Evolutionary conservation across 192 early-diverging fungal species (phyloP), one percentile per base, ranked within the genome.

Genomic region (Geranomyces michiganensis): DNA sequence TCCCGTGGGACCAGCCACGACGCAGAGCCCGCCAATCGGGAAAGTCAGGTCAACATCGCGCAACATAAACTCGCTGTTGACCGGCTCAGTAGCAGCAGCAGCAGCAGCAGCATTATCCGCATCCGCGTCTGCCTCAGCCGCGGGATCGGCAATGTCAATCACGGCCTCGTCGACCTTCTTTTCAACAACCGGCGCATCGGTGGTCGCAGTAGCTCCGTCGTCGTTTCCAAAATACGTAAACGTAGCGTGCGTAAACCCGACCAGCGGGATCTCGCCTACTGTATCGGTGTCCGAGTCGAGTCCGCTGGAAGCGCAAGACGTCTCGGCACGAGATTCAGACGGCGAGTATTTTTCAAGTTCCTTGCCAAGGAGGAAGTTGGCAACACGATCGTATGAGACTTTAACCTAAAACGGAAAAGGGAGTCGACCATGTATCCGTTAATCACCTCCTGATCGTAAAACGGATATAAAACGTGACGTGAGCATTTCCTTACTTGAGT

Each of bases 1-100:
- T 0, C 94, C 97, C 15, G 95, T 96, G 0, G 93, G 83, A 4
- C 96, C 96, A 31, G 86, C 86, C 33, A 97, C 75, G 17, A 96
- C 84, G 26, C 61, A 76, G 29, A 82, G 76, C 7, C 79, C 75
- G 9, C 79, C 79, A 0, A 49, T n/a, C 29, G 69, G 65, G 61
- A 81, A 78, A 10, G 65, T 32, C 21, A 78, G n/a, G 19, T 71
- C 41, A 8, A 81, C 1, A 48, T 76, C 62, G 17, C 48, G 14
- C 33, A 81, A 58, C 4, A 26, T 29, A 83, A 77, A 97, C 17
- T 29, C 31, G 51, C 51, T 53, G 36, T 41, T 41, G 36, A 10
- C 10, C 36, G 36, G 36, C 36, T 41, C 36, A 41, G 36, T 10
- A 41, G 36, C 3, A 10, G 36, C 36, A 41, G 36, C 36, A 41